Evolutionary conservation across 2,329 filamentous ascomycete species (phyloP).

Genomic region (Eurotiales sp.): DNA sequence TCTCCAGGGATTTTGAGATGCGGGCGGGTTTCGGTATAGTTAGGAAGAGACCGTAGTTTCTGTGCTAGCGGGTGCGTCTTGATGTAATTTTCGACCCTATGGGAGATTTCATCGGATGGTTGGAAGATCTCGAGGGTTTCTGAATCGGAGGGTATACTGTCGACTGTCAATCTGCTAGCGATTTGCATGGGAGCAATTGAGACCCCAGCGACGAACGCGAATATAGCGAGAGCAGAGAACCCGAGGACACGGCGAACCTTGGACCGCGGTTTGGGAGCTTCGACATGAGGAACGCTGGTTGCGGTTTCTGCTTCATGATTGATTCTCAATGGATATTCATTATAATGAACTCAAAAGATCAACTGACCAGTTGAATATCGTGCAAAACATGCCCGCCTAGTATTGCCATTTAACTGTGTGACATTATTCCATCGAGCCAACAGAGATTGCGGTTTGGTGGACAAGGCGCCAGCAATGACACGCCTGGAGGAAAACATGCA

Average conservation of each 20-base stretch:
- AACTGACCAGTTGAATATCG: constrained; percentile 8
- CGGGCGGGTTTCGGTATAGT: constrained; percentile 72
- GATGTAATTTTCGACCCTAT: constrained; percentile 68
- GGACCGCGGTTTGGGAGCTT: constrained; percentile 23
- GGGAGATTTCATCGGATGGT: constrained; percentile 50
- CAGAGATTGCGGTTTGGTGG: constrained; percentile 10
- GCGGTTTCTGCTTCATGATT: constrained; percentile 5
- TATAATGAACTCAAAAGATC: too few relatives aligned
- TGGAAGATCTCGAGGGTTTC: constrained; percentile 68
- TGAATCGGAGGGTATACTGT: constrained; percentile 58
- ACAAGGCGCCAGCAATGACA: neutral
- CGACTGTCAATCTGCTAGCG: constrained; percentile 32
- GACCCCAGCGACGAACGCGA: constrained; percentile 32
- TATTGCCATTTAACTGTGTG: neutral
- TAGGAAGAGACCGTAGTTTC: constrained; percentile 63
- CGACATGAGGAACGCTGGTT: neutral
- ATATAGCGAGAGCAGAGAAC: constrained; percentile 32
- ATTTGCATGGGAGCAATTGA: constrained; percentile 24
- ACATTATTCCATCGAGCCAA: too few relatives aligned
- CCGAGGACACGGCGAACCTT: constrained; percentile 33
- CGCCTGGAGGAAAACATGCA: constrained; percentile 8
- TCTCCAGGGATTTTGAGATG: constrained; percentile 77
- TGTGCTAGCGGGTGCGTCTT: constrained; percentile 68
- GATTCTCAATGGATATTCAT: too few relatives aligned
- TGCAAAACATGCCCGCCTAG: neutral